These are phyloP conservation scores for Colletotrichum godetiae DNA, from an alignment of 2,329 filamentous ascomycete species.

Conservation along the genomic window DNA sequence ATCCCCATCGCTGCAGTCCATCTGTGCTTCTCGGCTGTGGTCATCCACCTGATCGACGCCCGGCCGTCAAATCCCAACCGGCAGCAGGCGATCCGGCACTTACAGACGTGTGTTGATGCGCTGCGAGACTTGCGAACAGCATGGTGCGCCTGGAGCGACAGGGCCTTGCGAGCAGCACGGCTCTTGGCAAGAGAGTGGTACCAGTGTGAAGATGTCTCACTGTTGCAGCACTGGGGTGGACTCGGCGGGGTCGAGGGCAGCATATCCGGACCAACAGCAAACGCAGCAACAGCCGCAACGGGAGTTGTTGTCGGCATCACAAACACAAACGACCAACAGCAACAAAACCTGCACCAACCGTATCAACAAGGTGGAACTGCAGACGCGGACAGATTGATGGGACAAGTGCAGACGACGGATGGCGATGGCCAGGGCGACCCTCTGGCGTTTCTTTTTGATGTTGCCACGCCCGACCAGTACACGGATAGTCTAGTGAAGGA, in stretches of 20 bases:
- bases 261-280: background rate
- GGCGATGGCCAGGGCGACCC: background rate
- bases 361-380: background rate
- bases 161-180: conserved; percentile 30
- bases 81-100: conserved; percentile 28
- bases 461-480: conserved; percentile 9
- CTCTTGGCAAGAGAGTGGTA: conserved; percentile 37
- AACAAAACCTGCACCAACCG: background rate
- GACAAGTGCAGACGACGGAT: background rate
- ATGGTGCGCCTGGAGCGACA: conserved; percentile 36
- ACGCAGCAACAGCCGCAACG: background rate
- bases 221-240: conserved; percentile 7
- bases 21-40: conserved; percentile 33
- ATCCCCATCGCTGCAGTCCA: conserved; percentile 39
- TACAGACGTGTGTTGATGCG: conserved; percentile 34
- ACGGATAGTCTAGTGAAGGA: conserved; percentile 14
- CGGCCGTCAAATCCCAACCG: conserved; percentile 27
- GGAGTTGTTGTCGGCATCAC: background rate
- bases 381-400: background rate
- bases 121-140: conserved; percentile 33
- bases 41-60: conserved; percentile 38
- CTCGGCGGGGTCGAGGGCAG: background rate
- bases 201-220: conserved; percentile 28
- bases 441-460: conserved; percentile 12
- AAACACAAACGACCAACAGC: background rate